Conservation (phyloP, 2,329 filamentous ascomycete species). For the Aspergillus brunneoviolaceus region DNA sequence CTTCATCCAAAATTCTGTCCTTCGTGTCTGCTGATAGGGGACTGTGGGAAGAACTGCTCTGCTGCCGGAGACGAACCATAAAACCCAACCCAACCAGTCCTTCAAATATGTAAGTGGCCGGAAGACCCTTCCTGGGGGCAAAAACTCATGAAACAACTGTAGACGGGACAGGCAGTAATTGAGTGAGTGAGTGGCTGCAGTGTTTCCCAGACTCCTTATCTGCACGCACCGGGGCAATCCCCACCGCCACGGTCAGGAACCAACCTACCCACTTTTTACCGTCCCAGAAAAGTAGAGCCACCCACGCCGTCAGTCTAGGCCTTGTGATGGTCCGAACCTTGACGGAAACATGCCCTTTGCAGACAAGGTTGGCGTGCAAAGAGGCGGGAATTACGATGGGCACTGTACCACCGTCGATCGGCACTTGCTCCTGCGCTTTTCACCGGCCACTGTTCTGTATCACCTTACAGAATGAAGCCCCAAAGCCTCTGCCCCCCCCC, state of each 20-base stretch:
- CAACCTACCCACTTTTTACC: constrained; percentile 7
- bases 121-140: neutral
- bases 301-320: constrained; percentile 27
- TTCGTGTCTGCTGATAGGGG: neutral
- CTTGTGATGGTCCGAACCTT: constrained; percentile 25
- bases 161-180: neutral
- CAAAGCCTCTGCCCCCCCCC: too few species aligned
- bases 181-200: too few species aligned
- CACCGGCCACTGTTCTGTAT: constrained; percentile 10
- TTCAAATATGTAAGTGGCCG: neutral
- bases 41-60: too few species aligned
- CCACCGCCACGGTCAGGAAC: constrained; percentile 22
- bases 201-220: constrained; percentile 1
- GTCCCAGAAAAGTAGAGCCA: constrained; percentile 4
- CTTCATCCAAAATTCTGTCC: neutral
- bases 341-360: constrained; percentile 11
- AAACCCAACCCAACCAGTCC: neutral
- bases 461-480: neutral
- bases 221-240: constrained; percentile 20
- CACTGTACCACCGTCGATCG: constrained; percentile 15
- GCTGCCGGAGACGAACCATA: too few species aligned
- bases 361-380: constrained; percentile 16
- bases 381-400: constrained; percentile 22
- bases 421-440: constrained; percentile 7
- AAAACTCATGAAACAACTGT: neutral